A percentile compares a stretch with the other conserved stretches of the same genome.
phyloP scores from a whole-genome alignment of 176 grass and related monocot genomes.

The Lolium perenne region DNA sequence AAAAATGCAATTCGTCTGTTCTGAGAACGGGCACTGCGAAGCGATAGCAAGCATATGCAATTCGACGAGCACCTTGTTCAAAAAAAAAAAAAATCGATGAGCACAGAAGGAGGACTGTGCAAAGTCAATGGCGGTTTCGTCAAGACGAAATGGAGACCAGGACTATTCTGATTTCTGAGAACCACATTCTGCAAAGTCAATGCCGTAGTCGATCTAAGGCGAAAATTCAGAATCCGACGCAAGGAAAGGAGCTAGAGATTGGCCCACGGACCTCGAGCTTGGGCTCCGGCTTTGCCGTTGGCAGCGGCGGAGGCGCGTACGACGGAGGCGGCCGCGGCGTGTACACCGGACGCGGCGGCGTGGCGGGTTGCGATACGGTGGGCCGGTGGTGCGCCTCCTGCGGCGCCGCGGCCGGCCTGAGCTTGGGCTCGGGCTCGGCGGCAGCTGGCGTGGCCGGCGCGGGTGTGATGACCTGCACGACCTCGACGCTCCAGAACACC shows the following conservation, averaged over 20 bases:
- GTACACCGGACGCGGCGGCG: neutral
- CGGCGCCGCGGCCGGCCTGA: constrained; percentile 31
- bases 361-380: neutral
- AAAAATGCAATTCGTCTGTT: no score
- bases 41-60: no score
- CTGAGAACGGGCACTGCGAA: no score
- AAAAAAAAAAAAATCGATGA: no score
- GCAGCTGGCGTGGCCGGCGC: neutral
- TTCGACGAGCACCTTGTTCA: no score
- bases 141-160: no score
- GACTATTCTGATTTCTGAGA: no score
- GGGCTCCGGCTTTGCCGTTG: neutral
- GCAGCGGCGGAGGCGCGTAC: constrained; percentile 8
- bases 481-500: no score
- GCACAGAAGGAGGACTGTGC: no score
- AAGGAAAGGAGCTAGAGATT: neutral
- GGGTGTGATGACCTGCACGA: no score
- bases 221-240: neutral
- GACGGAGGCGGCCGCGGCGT: neutral
- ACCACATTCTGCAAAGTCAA: constrained; percentile 19
- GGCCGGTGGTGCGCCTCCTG: constrained; percentile 39
- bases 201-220: neutral
- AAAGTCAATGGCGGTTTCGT: no score
- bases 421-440: constrained; percentile 22
- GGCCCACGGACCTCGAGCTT: neutral